A percentile compares a stretch with the other conserved stretches of the same genome.
Evolutionary conservation across 805 yeast genomes (phyloP).

Genomic region (Candida nemodendra): DNA sequence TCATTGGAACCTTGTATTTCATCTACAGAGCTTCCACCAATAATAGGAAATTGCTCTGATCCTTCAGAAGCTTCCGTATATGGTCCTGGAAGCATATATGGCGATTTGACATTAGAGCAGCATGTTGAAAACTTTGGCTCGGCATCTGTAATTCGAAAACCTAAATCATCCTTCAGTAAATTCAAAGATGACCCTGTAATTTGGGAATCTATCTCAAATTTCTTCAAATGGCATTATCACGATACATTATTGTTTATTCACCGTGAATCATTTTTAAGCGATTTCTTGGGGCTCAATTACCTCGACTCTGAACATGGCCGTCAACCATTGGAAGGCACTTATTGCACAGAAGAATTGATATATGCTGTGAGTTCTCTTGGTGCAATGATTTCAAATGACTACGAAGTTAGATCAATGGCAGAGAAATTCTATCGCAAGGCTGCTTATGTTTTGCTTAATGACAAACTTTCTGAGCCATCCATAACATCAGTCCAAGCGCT

Average conservation of each 20-base stretch:
- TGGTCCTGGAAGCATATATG: slow-evolving; percentile 3
- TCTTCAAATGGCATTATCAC: slow-evolving; percentile 3
- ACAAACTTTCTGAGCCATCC: slow-evolving; percentile 31
- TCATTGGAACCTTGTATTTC: not conserved
- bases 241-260: slow-evolving; percentile 2
- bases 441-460: slow-evolving; percentile 35
- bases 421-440: slow-evolving; percentile 46
- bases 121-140: not conserved
- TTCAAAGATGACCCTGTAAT: slow-evolving; percentile 2
- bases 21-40: slow-evolving; percentile 1
- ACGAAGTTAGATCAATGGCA: slow-evolving; percentile 41
- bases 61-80: slow-evolving; percentile 2
- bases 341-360: slow-evolving; percentile 48
- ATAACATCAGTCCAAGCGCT: slow-evolving; percentile 56
- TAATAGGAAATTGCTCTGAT: not conserved
- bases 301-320: slow-evolving; percentile 1
- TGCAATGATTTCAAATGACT: slow-evolving; percentile 44
- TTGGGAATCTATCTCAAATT: slow-evolving; percentile 4
- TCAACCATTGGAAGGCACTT: slow-evolving; percentile 31
- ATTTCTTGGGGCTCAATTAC: slow-evolving; percentile 3
- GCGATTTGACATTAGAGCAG: slow-evolving; percentile 2
- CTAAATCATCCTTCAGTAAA: slow-evolving; percentile 1
- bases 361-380: slow-evolving; percentile 58
- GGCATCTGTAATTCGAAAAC: slow-evolving; percentile 1
- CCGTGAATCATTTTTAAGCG: slow-evolving; percentile 3